A percentile compares a stretch with the other conserved stretches of the same genome.
Evolutionary conservation across 768 basidiomycete species (phyloP).

Genomic region (Lyophyllum shimeji): DNA sequence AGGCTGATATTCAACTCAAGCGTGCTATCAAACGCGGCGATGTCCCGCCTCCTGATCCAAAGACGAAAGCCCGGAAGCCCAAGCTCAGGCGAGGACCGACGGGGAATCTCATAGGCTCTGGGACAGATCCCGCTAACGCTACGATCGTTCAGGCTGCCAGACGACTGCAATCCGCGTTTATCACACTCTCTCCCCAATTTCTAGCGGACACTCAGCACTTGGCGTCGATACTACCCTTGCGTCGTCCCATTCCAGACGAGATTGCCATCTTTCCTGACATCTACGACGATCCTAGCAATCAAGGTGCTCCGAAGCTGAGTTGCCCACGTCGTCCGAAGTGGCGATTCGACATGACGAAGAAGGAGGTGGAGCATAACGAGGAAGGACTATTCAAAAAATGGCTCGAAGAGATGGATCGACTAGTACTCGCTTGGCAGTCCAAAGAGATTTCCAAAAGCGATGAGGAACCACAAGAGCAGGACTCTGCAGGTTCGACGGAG

Average conservation of each 20-base stretch:
- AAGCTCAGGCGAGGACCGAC: conserved; percentile 29
- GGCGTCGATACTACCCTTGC: conserved; percentile 51
- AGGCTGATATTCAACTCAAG: conserved; percentile 71
- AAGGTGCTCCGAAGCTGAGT: conserved; percentile 25
- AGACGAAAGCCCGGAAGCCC: conserved; percentile 25
- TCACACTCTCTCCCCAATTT: conserved; percentile 57
- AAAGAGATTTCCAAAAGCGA: conserved; percentile 41
- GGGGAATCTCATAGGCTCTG: conserved; percentile 25
- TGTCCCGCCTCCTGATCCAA: conserved; percentile 37
- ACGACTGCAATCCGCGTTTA: conserved; percentile 69
- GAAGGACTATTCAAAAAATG: conserved; percentile 82
- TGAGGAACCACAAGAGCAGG: conserved; percentile 11
- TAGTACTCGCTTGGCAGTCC: conserved; percentile 30
- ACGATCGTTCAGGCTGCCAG: conserved; percentile 41
- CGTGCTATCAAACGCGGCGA: conserved; percentile 87
- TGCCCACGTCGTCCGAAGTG: conserved; percentile 83
- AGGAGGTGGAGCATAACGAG: conserved; percentile 88
- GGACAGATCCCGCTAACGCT: conserved; percentile 20
- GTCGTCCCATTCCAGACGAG: conserved; percentile 52
- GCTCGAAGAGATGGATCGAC: conserved; percentile 63
- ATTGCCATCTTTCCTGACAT: conserved; percentile 34
- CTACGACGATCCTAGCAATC: conserved; percentile 17
- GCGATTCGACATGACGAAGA: conserved; percentile 83
- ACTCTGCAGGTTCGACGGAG: conserved; percentile 8
- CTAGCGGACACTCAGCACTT: conserved; percentile 59